phyloP scores from a whole-genome alignment of 495 filamentous ascomycete genomes.

The Hyaloscypha hepaticicola region DNA sequence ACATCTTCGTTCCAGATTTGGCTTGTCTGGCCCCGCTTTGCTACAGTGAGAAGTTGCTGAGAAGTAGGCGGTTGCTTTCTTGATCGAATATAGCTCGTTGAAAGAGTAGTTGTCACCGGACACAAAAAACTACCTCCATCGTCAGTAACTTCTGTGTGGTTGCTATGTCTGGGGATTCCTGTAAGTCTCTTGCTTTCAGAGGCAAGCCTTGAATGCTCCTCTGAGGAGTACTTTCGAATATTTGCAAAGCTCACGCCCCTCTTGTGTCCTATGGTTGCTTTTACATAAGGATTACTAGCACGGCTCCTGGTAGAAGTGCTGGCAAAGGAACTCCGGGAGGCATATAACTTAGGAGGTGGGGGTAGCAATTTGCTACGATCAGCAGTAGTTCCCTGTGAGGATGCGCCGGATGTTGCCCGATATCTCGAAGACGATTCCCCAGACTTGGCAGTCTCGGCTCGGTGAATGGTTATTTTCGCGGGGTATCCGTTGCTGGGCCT shows the following conservation, averaged over 20 bases:
- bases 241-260: constrained; percentile 82
- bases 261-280: constrained; percentile 62
- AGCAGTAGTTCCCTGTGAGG: constrained; percentile 29
- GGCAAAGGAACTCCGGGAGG: constrained; percentile 47
- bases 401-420: constrained; percentile 5
- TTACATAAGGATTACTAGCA: constrained; percentile 45
- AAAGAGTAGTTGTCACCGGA: constrained; percentile 3
- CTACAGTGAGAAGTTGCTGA: not conserved
- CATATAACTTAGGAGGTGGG: constrained; percentile 31
- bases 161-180: constrained; percentile 23
- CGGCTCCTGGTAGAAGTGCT: constrained; percentile 60
- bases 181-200: constrained; percentile 18
- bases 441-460: constrained; percentile 32
- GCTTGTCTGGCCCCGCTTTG: constrained; percentile 19
- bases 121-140: constrained; percentile 22
- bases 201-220: not conserved
- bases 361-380: constrained; percentile 29
- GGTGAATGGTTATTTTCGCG: constrained; percentile 68
- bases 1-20: constrained; percentile 48
- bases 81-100: constrained; percentile 31
- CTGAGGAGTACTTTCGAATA: constrained; percentile 31
- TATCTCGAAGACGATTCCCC: not conserved
- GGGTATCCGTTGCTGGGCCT: constrained; percentile 44
- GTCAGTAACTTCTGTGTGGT: constrained; percentile 28
- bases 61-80: constrained; percentile 22